Percentiles rank a stretch among this genome's conserved stretches.
These are phyloP conservation scores for Paraconiothyrium brasiliense DNA, from an alignment of 2,329 filamentous ascomycete species.

Conservation along the genomic window DNA sequence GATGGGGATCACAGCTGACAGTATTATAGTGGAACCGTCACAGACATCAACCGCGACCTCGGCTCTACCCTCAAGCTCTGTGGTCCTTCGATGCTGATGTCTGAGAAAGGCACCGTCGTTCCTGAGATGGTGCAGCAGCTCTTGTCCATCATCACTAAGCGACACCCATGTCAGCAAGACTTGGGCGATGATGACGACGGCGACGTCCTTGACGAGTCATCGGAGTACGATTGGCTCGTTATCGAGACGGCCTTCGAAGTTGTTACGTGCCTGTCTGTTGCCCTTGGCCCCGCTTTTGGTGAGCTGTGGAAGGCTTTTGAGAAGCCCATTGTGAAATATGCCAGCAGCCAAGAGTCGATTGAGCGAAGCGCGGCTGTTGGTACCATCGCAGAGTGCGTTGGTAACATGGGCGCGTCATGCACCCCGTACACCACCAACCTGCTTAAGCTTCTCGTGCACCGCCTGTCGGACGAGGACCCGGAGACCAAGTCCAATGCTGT, in stretches of 20 bases:
- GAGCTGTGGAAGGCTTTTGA: slow-evolving; percentile 97
- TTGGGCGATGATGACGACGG: slow-evolving; percentile 81
- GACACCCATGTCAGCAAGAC: slow-evolving; percentile 92
- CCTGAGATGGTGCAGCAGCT: slow-evolving; percentile 80
- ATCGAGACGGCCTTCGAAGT: slow-evolving; percentile 95
- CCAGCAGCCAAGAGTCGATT: slow-evolving; percentile 82
- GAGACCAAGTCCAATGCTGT: slow-evolving; percentile 96
- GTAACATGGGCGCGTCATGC: slow-evolving; percentile 82
- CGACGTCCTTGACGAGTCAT: slow-evolving; percentile 74
- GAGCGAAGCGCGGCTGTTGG: slow-evolving; percentile 92
- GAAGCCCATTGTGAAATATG: slow-evolving; percentile 88
- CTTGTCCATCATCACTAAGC: slow-evolving; percentile 82
- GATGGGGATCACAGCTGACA: slow-evolving; percentile 30
- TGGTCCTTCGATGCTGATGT: slow-evolving; percentile 83
- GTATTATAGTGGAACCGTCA: slow-evolving; percentile 76
- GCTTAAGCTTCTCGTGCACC: slow-evolving; percentile 83
- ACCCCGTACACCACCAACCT: slow-evolving; percentile 82
- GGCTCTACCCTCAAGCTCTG: slow-evolving; percentile 90
- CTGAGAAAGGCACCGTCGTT: slow-evolving; percentile 70
- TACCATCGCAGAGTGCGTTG: slow-evolving; percentile 88
- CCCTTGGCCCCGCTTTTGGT: slow-evolving; percentile 80
- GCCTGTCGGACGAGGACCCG: slow-evolving; percentile 85
- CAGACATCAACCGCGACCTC: slow-evolving; percentile 93
- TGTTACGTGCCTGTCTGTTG: slow-evolving; percentile 81
- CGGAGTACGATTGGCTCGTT: slow-evolving; percentile 97